Evolutionary conservation across 2,329 filamentous ascomycete genomes (phyloP).

Genomic region (Aspergillus transmontanensis): DNA sequence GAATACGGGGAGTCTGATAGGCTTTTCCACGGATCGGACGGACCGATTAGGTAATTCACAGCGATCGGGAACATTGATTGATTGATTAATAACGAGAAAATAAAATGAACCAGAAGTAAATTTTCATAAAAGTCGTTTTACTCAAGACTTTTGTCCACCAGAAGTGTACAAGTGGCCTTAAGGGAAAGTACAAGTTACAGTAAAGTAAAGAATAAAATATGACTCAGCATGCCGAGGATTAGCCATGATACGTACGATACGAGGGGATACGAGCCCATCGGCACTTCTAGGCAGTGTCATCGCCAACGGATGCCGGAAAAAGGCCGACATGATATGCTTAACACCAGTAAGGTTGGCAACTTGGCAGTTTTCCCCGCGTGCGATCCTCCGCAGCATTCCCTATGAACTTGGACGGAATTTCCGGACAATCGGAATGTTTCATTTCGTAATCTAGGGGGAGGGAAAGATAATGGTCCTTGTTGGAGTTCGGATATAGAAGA

Average conservation of each 20-base stretch:
- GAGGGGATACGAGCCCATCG: background rate
- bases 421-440: background rate
- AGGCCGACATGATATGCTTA: slow-evolving; percentile 38
- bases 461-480: background rate
- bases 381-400: slow-evolving; percentile 16
- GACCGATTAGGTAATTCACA: slow-evolving; percentile 11
- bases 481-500: background rate
- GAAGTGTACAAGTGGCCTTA: slow-evolving; percentile 11
- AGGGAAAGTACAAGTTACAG: background rate
- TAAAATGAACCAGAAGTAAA: background rate
- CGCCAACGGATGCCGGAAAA: slow-evolving; percentile 26
- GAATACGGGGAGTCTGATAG: background rate
- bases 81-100: background rate
- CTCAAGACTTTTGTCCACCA: background rate
- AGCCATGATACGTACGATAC: slow-evolving; percentile 7
- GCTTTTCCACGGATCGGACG: slow-evolving; percentile 13
- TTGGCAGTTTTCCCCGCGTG: slow-evolving; percentile 26
- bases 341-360: slow-evolving; percentile 42
- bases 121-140: background rate
- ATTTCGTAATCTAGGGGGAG: background rate
- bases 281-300: slow-evolving; percentile 22
- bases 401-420: background rate
- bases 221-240: slow-evolving; percentile 13
- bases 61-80: slow-evolving; percentile 1
- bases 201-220: background rate